These are phyloP conservation scores for Syncephalastrum contaminatum DNA, from an alignment of 371 early-diverging fungal species.

Conservation along the genomic window DNA sequence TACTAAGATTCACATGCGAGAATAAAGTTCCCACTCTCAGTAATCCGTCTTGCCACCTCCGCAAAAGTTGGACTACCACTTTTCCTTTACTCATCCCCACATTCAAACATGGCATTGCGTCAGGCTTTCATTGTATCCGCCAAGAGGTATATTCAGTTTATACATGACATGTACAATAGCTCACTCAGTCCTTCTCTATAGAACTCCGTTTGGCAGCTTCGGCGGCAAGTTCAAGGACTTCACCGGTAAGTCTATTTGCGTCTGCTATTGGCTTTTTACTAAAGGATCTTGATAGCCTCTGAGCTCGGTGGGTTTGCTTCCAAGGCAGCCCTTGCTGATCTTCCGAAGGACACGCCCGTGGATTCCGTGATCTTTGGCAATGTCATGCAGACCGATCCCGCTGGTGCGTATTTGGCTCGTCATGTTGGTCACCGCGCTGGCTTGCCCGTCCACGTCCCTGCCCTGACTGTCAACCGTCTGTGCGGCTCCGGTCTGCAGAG, in stretches of 20 bases:
- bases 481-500: constrained; percentile 97
- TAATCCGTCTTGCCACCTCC: not conserved
- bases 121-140: constrained; percentile 51
- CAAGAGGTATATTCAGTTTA: constrained; percentile 29
- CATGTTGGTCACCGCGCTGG: constrained; percentile 91
- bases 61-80: not conserved
- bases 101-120: constrained; percentile 35
- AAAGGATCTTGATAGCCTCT: constrained; percentile 52
- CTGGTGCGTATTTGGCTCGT: constrained; percentile 89
- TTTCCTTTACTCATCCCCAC: constrained; percentile 8
- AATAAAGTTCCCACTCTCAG: constrained; percentile 1
- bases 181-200: constrained; percentile 6
- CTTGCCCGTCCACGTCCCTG: constrained; percentile 79
- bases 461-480: constrained; percentile 91
- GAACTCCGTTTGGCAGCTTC: constrained; percentile 82
- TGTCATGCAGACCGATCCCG: constrained; percentile 83
- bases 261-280: too few species aligned
- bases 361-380: constrained; percentile 96
- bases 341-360: constrained; percentile 71
- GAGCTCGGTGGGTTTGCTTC: constrained; percentile 93
- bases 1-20: constrained; percentile 6
- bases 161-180: not conserved
- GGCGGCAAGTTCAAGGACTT: constrained; percentile 82
- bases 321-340: constrained; percentile 77
- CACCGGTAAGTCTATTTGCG: constrained; percentile 34